A percentile compares a stretch with the other conserved stretches of the same genome.
These are phyloP conservation scores for Aureobasidium melanogenum DNA, from an alignment of 2,329 filamentous ascomycete species.

Conservation along the genomic window DNA sequence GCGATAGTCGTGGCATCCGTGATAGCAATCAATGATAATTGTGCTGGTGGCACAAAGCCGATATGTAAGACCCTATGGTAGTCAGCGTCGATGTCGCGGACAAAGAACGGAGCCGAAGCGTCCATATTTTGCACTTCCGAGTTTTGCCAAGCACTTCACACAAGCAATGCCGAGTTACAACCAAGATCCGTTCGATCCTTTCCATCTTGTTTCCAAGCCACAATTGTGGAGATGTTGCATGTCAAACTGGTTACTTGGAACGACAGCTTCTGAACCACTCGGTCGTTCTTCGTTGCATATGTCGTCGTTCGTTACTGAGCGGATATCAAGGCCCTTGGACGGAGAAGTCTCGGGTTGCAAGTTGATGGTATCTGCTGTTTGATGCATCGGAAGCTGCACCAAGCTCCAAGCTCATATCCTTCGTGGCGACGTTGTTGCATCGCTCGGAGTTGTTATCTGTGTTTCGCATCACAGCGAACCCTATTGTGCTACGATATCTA, in stretches of 20 bases:
- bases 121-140: neutral
- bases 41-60: neutral
- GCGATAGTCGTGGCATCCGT: constrained; percentile 7
- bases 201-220: neutral
- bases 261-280: neutral
- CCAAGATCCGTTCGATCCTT: neutral
- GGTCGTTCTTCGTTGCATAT: neutral
- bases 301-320: neutral
- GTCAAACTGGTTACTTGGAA: neutral
- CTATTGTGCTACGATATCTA: neutral
- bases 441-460: neutral
- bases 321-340: neutral
- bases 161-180: neutral
- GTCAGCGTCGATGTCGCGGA: neutral
- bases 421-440: neutral
- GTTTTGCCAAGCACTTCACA: neutral
- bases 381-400: neutral
- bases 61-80: neutral
- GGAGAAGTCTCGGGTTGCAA: neutral
- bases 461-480: neutral
- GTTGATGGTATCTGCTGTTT: neutral
- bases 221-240: neutral
- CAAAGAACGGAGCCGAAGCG: neutral
- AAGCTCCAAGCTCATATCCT: neutral
- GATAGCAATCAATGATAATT: neutral